Evolutionary conservation across 2,329 filamentous ascomycete species (phyloP), one percentile per base, ranked within the genome.

Genomic region (Colletotrichum viniferum): DNA sequence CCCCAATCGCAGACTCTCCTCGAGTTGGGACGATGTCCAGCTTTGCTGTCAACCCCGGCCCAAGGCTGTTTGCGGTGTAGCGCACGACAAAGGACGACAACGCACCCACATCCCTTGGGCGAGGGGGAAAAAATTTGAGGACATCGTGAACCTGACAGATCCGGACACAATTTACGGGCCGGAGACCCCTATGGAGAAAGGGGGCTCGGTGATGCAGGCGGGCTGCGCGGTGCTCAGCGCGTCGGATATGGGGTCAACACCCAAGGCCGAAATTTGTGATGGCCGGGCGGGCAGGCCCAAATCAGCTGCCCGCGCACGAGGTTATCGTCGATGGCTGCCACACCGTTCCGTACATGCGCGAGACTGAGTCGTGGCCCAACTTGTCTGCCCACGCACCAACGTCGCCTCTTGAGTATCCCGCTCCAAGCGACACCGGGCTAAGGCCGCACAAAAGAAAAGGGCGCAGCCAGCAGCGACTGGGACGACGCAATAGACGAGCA

Each of bases 311-410:
- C 66, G 16, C 26, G 69, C 73, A 68, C 38, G 62, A 64, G 69
- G 69, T 34, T 48, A 58, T 75, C 56, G 62, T 74, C 38, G 69
- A 72, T 67, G 55, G 71, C 73, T 64, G 21, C 63, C 62, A 66
- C 61, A 55, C 71, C 21, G 43, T 6, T 21, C 43, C n/a, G 10
- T 24, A 56, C 30, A 32, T 71, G 52, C 68, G 67, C 18, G 28
- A 24, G 61, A 63, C 68, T 71, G 72, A 60, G 69, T 60, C 69
- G 73, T 64, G 71, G 43, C 16, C 30, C 4, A 52, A 52, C 43
- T 32, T 38, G 30, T 48, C 21, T 26, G 60, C 14, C 62, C 72
- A 60, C 24, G 32, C 36, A 63, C 65, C 58, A 52, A 63, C 26
- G 52, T 24, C n/a, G 18, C 30, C 24, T 55, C 32, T 26, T 72